A percentile compares a stretch with the other conserved stretches of the same genome.
Evolutionary conservation across 768 basidiomycete genomes (phyloP).

Genomic region (Lactifluus volemus): DNA sequence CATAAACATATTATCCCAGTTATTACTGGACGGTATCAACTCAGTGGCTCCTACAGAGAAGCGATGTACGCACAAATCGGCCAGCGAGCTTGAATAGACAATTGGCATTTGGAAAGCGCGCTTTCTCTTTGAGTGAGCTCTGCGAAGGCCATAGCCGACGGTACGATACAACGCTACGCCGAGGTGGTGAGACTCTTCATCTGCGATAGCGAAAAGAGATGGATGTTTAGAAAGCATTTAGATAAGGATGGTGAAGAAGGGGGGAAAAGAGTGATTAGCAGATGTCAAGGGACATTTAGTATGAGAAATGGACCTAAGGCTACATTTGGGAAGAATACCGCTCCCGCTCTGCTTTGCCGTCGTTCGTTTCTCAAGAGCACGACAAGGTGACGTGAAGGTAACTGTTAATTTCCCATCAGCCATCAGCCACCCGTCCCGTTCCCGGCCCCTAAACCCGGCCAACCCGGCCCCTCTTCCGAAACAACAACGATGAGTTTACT

Average conservation of each 20-base stretch:
- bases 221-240: not conserved
- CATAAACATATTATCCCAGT: constrained; percentile 65
- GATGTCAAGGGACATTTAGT: not conserved
- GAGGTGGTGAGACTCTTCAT: not conserved
- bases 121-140: not conserved
- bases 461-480: not conserved
- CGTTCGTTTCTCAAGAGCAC: not conserved
- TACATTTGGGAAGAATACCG: not conserved
- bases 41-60: not conserved
- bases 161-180: not conserved
- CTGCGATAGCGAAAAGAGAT: not conserved
- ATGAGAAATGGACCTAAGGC: not conserved
- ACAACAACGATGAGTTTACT: constrained; percentile 3
- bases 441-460: not conserved
- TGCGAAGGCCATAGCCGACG: constrained; percentile 1
- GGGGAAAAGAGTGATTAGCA: not conserved
- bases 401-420: not conserved
- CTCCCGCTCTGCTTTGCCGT: not conserved
- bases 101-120: constrained; percentile 6
- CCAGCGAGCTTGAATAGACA: not conserved
- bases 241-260: not conserved
- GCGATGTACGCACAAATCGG: not conserved
- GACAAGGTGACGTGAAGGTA: constrained; percentile 2
- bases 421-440: not conserved
- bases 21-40: constrained; percentile 37